Evolutionary conservation across 169 alveolate genomes (phyloP), one percentile per base, ranked within the genome.

Genomic region (Cryptosporidium viatorum): DNA sequence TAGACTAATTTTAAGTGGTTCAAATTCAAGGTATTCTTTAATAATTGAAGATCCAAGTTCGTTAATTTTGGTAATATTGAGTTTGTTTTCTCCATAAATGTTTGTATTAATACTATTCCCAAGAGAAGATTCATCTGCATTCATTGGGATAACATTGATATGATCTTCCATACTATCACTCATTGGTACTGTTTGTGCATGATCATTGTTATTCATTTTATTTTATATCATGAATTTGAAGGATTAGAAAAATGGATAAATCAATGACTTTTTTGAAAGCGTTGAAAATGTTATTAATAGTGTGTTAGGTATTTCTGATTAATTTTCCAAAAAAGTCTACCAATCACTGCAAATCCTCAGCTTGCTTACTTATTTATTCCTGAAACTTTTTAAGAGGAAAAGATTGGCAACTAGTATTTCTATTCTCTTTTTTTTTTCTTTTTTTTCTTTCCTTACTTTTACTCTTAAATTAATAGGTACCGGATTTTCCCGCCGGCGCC

Each of bases 1-100:
- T 10, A 80, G 52, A 80, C 89, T 80, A 33, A 80, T 65, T 48
- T 80, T 80, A 9, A 80, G 67, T 16, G 89, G 89, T 31, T 80
- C 80, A 31, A 80, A 80, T 23, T 80, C 89, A 16, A 80, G 67
- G 5, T 59, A 39, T 12, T 80, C 89, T 18, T 80, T 65, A 6
- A 65, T 80, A 4, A 9, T 31, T 41, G 89, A 65, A 3, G 89
- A 80, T 7, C 86, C 86, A 3, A 73, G 70, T 37, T 73, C 86
- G 39, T 41, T 58, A 9, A 33, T 59, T 41, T 50, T 55, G 3
- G 86, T 39, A 12, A 73, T 31, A 59, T 58, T 73, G 18, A 51
- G 35, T 23, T 52, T 59, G 6, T 41, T 52, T 16, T 73, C 86
- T 1, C 45, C 39, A n/a, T 39, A 69, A 14, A 69, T 51, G 4